These are phyloP conservation scores for Cercospora janseana DNA, from an alignment of 2,329 filamentous ascomycete genomes.

Conservation along the genomic window DNA sequence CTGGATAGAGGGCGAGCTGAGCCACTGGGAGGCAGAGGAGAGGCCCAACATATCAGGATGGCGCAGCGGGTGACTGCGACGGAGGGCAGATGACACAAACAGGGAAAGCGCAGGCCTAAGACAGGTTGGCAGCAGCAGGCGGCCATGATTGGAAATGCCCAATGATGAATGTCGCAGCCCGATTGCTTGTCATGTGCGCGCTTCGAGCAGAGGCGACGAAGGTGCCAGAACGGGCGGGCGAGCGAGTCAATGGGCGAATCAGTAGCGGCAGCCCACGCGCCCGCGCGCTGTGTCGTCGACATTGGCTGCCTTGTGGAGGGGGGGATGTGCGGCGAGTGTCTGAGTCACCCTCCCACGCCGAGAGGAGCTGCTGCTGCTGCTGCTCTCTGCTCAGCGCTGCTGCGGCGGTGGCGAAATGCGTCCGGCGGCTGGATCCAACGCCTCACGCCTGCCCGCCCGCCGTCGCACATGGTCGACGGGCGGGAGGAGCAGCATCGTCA, in stretches of 20 bases:
- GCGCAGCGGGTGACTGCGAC: constrained; percentile 22
- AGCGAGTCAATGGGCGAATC: constrained; percentile 11
- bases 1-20: constrained; percentile 17
- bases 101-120: constrained; percentile 21
- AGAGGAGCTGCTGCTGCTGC: no score
- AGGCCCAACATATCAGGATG: constrained; percentile 14
- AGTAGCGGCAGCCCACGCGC: constrained; percentile 10
- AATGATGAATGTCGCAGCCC: constrained; percentile 11
- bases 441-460: constrained; percentile 1
- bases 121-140: constrained; percentile 12
- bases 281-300: constrained; percentile 7
- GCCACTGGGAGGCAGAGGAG: constrained; percentile 17
- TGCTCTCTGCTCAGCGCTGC: no score
- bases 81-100: constrained; percentile 21
- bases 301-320: constrained; percentile 10
- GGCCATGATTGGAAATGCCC: constrained; percentile 16
- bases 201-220: constrained; percentile 12
- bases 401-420: constrained; percentile 12
- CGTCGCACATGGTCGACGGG: constrained; percentile 6
- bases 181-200: constrained; percentile 13
- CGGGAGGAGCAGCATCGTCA: not conserved
- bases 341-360: constrained; percentile 12
- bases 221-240: constrained; percentile 12
- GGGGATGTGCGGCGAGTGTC: constrained; percentile 8
- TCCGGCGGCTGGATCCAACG: constrained; percentile 8